These are phyloP conservation scores for Exophiala lecanii-corni DNA, from an alignment of 2,329 filamentous ascomycete species.

Conservation along the genomic window DNA sequence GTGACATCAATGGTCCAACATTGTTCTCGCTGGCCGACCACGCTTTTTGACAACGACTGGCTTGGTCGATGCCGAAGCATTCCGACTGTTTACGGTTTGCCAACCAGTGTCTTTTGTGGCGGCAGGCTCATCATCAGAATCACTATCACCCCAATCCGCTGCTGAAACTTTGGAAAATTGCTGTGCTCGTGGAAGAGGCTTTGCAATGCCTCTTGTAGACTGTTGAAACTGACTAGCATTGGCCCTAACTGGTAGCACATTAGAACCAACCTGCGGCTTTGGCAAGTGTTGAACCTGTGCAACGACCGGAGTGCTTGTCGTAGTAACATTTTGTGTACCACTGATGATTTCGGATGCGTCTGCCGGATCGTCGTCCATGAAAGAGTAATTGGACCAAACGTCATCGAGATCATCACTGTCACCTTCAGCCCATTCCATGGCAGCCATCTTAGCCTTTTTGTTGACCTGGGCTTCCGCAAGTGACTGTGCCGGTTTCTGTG, in stretches of 20 bases:
- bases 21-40: no score
- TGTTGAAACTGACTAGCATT: no score
- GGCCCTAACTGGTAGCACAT: not conserved
- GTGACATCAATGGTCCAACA: no score
- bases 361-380: slow-evolving; percentile 7
- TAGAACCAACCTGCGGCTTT: not conserved
- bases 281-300: not conserved
- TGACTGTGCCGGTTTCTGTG: slow-evolving; percentile 1
- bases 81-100: slow-evolving; percentile 9
- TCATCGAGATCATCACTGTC: slow-evolving; percentile 25
- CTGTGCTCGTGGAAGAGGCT: not conserved
- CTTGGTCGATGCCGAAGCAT: not conserved
- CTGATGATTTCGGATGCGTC: not conserved
- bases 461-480: slow-evolving; percentile 30
- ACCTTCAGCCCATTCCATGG: slow-evolving; percentile 30
- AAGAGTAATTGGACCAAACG: slow-evolving; percentile 17
- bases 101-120: not conserved
- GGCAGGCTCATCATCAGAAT: slow-evolving; percentile 14
- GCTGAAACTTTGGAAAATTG: slow-evolving; percentile 14
- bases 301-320: not conserved
- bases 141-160: slow-evolving; percentile 23
- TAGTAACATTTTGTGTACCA: not conserved
- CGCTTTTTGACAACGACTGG: slow-evolving; percentile 1
- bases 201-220: not conserved
- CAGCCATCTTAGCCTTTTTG: slow-evolving; percentile 32